Conservation (phyloP, 768 basidiomycete species). For the Paxillus rubicundulus region DNA sequence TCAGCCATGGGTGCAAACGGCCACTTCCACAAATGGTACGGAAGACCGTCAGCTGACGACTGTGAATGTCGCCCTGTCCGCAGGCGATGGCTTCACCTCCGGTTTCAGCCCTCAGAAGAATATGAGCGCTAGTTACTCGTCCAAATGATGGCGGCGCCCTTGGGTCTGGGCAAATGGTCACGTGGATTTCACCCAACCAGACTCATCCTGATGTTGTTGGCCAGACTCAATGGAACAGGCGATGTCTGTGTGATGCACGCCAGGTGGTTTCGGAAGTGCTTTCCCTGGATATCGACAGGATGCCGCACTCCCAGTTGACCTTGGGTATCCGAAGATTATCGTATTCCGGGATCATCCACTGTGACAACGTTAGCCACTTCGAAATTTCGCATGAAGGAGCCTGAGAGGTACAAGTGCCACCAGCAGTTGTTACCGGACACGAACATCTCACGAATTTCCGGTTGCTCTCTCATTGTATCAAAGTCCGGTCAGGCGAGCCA, state of each 20-base stretch:
- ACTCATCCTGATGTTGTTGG: conserved; percentile 1
- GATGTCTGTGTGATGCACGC: no score
- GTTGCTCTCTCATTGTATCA: background rate
- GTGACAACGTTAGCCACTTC: conserved; percentile 3
- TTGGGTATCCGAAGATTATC: background rate
- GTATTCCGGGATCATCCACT: background rate
- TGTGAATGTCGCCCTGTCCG: conserved; percentile 1
- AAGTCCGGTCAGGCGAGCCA: background rate
- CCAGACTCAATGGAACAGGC: background rate
- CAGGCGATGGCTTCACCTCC: background rate
- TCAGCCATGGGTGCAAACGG: conserved; percentile 1
- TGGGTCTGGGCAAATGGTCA: background rate
- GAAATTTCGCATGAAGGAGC: conserved; percentile 1
- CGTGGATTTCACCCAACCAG: conserved; percentile 8
- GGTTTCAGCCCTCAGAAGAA: conserved; percentile 1
- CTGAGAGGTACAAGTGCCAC: background rate
- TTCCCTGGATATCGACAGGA: background rate
- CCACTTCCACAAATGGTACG: background rate
- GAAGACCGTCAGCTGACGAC: conserved; percentile 15
- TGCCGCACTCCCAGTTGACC: conserved; percentile 2
- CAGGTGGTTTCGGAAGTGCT: conserved; percentile 10
- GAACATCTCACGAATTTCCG: conserved; percentile 8
- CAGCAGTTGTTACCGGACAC: background rate
- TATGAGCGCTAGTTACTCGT: background rate
- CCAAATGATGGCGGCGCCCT: background rate